Conservation (phyloP, 2,329 filamentous ascomycete species). For the Elsinoe arachidis region DNA sequence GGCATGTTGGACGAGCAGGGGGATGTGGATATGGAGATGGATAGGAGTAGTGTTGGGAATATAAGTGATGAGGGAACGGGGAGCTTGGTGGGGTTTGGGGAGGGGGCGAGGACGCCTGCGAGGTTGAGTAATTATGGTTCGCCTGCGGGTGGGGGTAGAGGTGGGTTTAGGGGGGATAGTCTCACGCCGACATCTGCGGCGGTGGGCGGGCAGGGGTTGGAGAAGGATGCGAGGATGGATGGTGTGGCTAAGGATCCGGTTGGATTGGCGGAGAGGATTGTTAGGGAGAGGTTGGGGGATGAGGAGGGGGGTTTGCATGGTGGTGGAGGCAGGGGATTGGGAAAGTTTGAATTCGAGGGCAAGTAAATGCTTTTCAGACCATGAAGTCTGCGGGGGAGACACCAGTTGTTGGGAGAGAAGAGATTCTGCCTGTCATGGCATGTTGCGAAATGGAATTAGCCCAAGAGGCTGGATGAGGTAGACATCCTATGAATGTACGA, state of each 20-base stretch:
- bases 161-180: constrained; percentile 22
- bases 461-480: not conserved
- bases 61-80: constrained; percentile 80
- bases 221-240: constrained; percentile 36
- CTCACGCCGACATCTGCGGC: constrained; percentile 24
- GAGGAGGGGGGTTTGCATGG: constrained; percentile 35
- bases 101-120: constrained; percentile 60
- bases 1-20: constrained; percentile 3
- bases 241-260: constrained; percentile 38
- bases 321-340: constrained; percentile 35
- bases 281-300: constrained; percentile 48
- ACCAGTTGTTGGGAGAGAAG: not conserved
- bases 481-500: constrained; percentile 5
- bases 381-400: not conserved
- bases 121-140: constrained; percentile 64
- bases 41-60: constrained; percentile 58
- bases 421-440: too few species aligned
- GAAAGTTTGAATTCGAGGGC: constrained; percentile 53
- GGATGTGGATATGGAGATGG: constrained; percentile 31
- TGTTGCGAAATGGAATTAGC: not conserved
- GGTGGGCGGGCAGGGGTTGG: constrained; percentile 19
- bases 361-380: not conserved
- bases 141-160: constrained; percentile 43
- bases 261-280: constrained; percentile 53
- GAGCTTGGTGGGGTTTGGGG: constrained; percentile 83